phyloP scores from a whole-genome alignment of 768 basidiomycete species.

The Boletellus ananas region DNA sequence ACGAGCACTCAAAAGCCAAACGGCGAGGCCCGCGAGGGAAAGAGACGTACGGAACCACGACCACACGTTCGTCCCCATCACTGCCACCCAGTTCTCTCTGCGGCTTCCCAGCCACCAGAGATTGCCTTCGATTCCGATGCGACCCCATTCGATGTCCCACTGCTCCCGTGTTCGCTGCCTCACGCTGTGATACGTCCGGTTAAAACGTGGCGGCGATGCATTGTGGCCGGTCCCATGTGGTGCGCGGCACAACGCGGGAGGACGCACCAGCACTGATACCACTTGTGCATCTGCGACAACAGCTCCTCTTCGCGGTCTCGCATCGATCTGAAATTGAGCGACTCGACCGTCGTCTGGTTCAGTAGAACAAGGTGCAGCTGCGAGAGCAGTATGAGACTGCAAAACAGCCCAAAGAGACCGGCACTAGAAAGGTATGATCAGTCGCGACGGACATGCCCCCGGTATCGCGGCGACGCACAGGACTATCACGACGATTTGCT shows the following conservation, averaged over 20 bases:
- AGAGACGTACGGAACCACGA: slow-evolving; percentile 77
- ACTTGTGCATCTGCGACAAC: slow-evolving; percentile 49
- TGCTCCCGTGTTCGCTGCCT: slow-evolving; percentile 41
- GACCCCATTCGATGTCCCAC: slow-evolving; percentile 85
- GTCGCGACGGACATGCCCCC: background rate
- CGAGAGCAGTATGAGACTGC: slow-evolving; percentile 46
- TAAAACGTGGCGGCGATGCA: background rate
- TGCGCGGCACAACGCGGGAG: no score
- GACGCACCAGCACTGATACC: slow-evolving; percentile 56
- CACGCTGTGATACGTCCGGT: slow-evolving; percentile 36
- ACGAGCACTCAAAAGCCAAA: slow-evolving; percentile 1
- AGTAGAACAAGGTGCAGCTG: slow-evolving; percentile 59
- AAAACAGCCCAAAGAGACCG: slow-evolving; percentile 73
- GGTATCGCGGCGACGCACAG: slow-evolving; percentile 48
- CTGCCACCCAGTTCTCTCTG: slow-evolving; percentile 67
- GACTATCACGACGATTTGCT: slow-evolving; percentile 68
- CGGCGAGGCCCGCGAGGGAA: background rate
- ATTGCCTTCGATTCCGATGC: slow-evolving; percentile 69
- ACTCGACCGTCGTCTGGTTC: slow-evolving; percentile 81
- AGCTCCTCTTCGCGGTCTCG: slow-evolving; percentile 57
- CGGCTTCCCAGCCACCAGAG: slow-evolving; percentile 78
- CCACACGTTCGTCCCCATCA: slow-evolving; percentile 68
- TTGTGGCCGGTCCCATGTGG: background rate
- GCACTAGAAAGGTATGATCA: slow-evolving; percentile 41
- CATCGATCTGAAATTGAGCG: slow-evolving; percentile 54